phyloP scores from a whole-genome alignment of 2,329 filamentous ascomycete genomes.

The Elsinoe arachidis region DNA sequence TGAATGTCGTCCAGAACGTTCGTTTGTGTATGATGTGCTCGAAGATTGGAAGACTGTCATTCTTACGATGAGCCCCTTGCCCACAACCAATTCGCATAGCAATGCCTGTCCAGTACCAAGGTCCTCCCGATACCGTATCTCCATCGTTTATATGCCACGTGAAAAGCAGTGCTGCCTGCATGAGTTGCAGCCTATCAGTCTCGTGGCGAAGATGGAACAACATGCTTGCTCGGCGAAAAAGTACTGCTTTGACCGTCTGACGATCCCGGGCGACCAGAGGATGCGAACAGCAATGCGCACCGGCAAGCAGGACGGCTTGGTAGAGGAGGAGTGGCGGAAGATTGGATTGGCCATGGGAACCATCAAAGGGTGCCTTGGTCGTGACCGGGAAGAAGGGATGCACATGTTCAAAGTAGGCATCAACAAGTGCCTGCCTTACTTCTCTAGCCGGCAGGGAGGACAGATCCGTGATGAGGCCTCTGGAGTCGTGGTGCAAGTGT shows the following conservation, averaged over 20 bases:
- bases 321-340: slow-evolving; percentile 3
- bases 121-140: slow-evolving; percentile 5
- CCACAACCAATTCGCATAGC: slow-evolving; percentile 7
- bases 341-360: neutral
- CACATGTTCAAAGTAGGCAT: slow-evolving; percentile 9
- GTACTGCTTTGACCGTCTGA: neutral
- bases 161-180: slow-evolving; percentile 4
- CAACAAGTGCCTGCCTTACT: neutral
- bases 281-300: slow-evolving; percentile 7
- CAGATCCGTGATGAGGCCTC: neutral
- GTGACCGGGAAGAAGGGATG: slow-evolving; percentile 3
- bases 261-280: neutral
- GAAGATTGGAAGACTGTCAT: neutral
- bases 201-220: slow-evolving; percentile 8
- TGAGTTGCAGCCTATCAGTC: neutral
- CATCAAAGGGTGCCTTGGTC: neutral
- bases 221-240: slow-evolving; percentile 10
- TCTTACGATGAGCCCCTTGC: slow-evolving; percentile 2
- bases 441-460: neutral
- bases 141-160: slow-evolving; percentile 10
- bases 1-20: slow-evolving; percentile 1
- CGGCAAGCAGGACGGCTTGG: slow-evolving; percentile 1
- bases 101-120: slow-evolving; percentile 10
- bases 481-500: neutral
- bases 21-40: slow-evolving; percentile 7